A percentile compares a stretch with the other conserved stretches of the same genome.
Evolutionary conservation across 805 yeast genomes (phyloP).

Genomic region (Phaffomyces thermotolerans): DNA sequence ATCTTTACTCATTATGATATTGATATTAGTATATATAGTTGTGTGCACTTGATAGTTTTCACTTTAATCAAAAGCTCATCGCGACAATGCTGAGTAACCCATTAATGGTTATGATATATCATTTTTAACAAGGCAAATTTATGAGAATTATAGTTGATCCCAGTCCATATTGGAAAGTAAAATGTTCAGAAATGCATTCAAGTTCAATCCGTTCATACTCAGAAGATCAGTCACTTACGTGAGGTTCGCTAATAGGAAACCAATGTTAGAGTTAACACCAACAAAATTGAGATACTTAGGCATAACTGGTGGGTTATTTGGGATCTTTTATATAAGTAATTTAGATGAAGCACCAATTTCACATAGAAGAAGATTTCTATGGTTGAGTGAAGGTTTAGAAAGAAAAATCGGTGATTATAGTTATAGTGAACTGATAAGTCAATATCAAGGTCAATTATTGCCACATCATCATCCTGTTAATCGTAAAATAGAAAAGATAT

Average conservation of each 20-base stretch:
- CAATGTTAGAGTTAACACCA: conserved; percentile 4
- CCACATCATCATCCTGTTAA: conserved; percentile 60
- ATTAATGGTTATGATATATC: no score
- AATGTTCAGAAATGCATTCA: neutral
- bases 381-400: conserved; percentile 65
- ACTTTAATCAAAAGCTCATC: no score
- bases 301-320: conserved; percentile 22
- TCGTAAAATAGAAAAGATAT: conserved; percentile 47
- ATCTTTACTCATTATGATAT: conserved; percentile 4
- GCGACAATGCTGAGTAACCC: no score
- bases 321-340: conserved; percentile 40
- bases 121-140: no score
- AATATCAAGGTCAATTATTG: conserved; percentile 46
- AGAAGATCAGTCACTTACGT: conserved; percentile 3
- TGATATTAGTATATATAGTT: no score
- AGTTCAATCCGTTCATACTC: neutral
- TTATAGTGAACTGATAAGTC: conserved; percentile 51
- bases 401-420: conserved; percentile 51
- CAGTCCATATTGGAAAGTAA: no score
- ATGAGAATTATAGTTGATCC: no score
- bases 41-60: no score
- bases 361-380: conserved; percentile 60
- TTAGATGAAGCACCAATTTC: conserved; percentile 80
- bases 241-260: conserved; percentile 4
- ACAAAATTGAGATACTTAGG: conserved; percentile 18